phyloP scores from a whole-genome alignment of 495 filamentous ascomycete species.

The Neurospora discreta region DNA sequence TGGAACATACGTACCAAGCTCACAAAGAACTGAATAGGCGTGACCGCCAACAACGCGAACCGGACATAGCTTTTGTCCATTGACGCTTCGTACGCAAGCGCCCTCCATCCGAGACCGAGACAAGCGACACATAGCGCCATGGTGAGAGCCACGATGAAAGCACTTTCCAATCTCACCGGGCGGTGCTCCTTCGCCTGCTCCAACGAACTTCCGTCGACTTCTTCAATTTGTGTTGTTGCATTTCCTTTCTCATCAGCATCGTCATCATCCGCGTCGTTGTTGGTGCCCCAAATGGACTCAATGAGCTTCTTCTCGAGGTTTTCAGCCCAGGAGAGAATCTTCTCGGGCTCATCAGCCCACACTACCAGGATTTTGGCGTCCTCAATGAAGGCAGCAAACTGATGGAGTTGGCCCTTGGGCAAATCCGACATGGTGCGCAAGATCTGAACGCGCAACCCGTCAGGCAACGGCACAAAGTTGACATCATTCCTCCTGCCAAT shows the following conservation, averaged over 20 bases:
- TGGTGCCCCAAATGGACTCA: slow-evolving; percentile 41
- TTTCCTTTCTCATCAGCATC: slow-evolving; percentile 20
- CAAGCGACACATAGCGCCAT: slow-evolving; percentile 39
- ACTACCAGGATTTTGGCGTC: slow-evolving; percentile 46
- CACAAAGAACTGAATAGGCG: slow-evolving; percentile 44
- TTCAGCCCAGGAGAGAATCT: slow-evolving; percentile 38
- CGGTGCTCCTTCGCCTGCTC: slow-evolving; percentile 29
- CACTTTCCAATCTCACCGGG: slow-evolving; percentile 37
- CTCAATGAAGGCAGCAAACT: slow-evolving; percentile 57
- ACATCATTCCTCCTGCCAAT: neutral
- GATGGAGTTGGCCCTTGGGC: slow-evolving; percentile 48
- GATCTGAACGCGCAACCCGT: slow-evolving; percentile 50
- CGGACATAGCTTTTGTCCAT: slow-evolving; percentile 40
- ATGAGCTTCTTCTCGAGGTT: slow-evolving; percentile 42
- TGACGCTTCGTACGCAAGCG: slow-evolving; percentile 40
- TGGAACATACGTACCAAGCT: slow-evolving; percentile 35
- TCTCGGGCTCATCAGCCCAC: slow-evolving; percentile 55
- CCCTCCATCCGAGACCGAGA: slow-evolving; percentile 44
- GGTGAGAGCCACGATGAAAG: slow-evolving; percentile 39
- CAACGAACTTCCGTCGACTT: slow-evolving; percentile 7
- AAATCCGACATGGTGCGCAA: slow-evolving; percentile 43
- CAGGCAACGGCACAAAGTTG: slow-evolving; percentile 40
- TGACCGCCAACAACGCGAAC: slow-evolving; percentile 33
- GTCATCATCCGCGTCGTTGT: slow-evolving; percentile 27
- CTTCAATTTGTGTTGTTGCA: slow-evolving; percentile 3